Evolutionary conservation across 2,329 filamentous ascomycete species (phyloP).

Genomic region (Ascochyta fabae): DNA sequence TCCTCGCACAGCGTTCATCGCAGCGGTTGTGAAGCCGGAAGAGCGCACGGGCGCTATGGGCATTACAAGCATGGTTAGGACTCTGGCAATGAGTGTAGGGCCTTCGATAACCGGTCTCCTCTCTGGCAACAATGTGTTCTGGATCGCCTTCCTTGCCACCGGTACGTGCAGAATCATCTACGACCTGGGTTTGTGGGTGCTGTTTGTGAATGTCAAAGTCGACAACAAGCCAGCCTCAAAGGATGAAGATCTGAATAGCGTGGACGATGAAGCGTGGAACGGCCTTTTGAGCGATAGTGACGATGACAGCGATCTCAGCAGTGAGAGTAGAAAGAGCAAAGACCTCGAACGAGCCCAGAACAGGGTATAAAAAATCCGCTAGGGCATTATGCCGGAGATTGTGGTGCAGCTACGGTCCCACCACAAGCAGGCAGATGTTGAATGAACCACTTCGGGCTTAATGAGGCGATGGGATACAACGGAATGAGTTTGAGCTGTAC

Average conservation of each 20-base stretch:
- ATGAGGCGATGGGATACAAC: not conserved
- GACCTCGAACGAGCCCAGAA: slow-evolving; percentile 22
- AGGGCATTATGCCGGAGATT: not conserved
- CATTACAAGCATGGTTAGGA: slow-evolving; percentile 67
- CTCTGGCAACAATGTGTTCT: slow-evolving; percentile 44
- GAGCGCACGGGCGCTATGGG: slow-evolving; percentile 75
- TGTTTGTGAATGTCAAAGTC: slow-evolving; percentile 48
- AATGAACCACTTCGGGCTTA: not conserved
- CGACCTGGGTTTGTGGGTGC: slow-evolving; percentile 47
- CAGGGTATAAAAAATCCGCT: not conserved
- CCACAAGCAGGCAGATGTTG: not conserved
- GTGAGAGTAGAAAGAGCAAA: slow-evolving; percentile 31
- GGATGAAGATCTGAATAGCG: slow-evolving; percentile 29
- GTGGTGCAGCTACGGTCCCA: not conserved
- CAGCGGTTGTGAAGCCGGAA: slow-evolving; percentile 68
- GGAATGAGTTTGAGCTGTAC: not conserved
- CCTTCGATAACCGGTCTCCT: slow-evolving; percentile 47
- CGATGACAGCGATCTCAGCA: slow-evolving; percentile 31
- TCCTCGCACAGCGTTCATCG: slow-evolving; percentile 69
- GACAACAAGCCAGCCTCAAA: slow-evolving; percentile 22
- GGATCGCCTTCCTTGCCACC: slow-evolving; percentile 48
- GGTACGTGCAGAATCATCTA: slow-evolving; percentile 46
- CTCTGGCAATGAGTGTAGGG: slow-evolving; percentile 61
- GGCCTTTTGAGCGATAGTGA: slow-evolving; percentile 41
- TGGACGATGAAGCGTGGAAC: slow-evolving; percentile 39